phyloP scores from a whole-genome alignment of 2,329 filamentous ascomycete species.

The Periglandula ipomoeae region DNA sequence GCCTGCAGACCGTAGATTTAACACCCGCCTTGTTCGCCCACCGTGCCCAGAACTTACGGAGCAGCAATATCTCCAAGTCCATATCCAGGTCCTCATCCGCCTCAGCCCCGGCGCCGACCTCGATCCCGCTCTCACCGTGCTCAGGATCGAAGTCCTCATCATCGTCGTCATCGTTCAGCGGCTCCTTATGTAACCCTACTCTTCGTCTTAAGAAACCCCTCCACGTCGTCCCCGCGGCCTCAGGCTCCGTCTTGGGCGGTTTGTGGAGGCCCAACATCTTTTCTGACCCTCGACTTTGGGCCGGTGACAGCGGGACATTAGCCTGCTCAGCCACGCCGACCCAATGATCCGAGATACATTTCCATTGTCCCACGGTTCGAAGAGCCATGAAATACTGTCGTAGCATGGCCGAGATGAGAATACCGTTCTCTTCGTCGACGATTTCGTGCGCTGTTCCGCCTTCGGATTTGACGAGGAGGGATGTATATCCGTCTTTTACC shows the following conservation, averaged over 20 bases:
- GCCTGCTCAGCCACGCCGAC: conserved; percentile 52
- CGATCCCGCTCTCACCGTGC: conserved; percentile 17
- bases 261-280: conserved; percentile 16
- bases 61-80: conserved; percentile 51
- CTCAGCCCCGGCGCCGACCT: neutral
- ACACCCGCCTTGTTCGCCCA: conserved; percentile 66
- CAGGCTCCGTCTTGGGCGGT: conserved; percentile 10
- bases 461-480: conserved; percentile 64
- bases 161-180: conserved; percentile 27
- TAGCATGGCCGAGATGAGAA: conserved; percentile 77
- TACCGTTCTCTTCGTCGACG: conserved; percentile 77
- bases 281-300: conserved; percentile 25
- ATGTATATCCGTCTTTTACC: conserved; percentile 60
- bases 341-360: conserved; percentile 64
- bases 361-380: conserved; percentile 74
- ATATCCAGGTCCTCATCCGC: conserved; percentile 28
- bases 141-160: conserved; percentile 33
- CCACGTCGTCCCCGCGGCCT: conserved; percentile 21
- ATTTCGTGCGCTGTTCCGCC: conserved; percentile 71
- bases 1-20: conserved; percentile 40
- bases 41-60: conserved; percentile 59
- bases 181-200: conserved; percentile 23
- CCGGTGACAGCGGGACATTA: conserved; percentile 27
- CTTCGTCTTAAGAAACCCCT: conserved; percentile 26
- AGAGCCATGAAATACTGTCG: conserved; percentile 87